Conservation (phyloP, 2,329 filamentous ascomycete species). For the Scorias spongiosa region DNA sequence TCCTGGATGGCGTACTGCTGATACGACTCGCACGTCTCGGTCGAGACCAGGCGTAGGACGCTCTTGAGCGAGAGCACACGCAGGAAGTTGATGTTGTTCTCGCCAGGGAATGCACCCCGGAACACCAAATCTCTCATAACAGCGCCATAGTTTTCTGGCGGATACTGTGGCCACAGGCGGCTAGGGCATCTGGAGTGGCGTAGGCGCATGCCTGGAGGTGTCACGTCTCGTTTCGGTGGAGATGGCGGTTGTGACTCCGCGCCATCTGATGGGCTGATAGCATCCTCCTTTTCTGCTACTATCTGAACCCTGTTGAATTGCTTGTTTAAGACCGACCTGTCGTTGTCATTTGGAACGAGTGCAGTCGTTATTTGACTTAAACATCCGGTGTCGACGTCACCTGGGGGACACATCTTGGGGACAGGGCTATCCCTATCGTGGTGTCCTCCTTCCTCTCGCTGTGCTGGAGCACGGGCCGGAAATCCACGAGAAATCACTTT, state of each 20-base stretch:
- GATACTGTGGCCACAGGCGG: constrained; percentile 24
- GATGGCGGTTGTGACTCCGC: constrained; percentile 12
- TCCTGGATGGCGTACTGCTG: constrained; percentile 47
- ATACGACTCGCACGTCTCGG: constrained; percentile 33
- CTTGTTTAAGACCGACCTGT: no score
- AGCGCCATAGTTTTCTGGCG: constrained; percentile 62
- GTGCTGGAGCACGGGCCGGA: no score
- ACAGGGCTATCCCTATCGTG: no score
- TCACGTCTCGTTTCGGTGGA: constrained; percentile 10
- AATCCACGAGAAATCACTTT: no score
- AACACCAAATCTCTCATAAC: constrained; percentile 60
- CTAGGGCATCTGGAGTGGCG: constrained; percentile 9
- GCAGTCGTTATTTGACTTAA: no score
- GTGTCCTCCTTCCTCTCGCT: no score
- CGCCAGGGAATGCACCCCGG: constrained; percentile 64
- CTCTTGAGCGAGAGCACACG: constrained; percentile 56
- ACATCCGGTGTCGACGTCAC: no score
- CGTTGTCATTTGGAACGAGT: no score
- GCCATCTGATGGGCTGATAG: neutral
- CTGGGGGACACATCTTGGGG: no score
- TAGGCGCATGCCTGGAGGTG: constrained; percentile 8
- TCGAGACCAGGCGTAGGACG: constrained; percentile 50
- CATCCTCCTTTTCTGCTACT: no score
- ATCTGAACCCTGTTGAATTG: no score
- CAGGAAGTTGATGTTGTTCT: constrained; percentile 56